Conservation (phyloP, 371 early-diverging fungal species). For the Circinella minor region DNA sequence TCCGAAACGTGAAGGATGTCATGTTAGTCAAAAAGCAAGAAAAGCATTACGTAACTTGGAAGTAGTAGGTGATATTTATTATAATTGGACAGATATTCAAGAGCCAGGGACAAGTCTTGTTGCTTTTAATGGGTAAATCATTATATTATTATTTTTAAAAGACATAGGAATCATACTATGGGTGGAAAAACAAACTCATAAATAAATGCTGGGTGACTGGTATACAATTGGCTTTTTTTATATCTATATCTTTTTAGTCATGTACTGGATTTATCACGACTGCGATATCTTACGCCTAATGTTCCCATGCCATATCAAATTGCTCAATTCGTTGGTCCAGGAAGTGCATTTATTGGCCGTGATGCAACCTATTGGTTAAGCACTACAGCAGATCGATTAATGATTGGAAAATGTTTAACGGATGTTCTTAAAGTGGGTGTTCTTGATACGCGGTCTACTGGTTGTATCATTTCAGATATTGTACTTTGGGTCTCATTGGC, state of each 20-base stretch:
- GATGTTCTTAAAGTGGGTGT: conserved; percentile 80
- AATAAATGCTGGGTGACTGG: too few species aligned
- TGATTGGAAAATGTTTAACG: conserved; percentile 68
- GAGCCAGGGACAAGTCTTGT: conserved; percentile 58
- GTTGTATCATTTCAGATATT: conserved; percentile 82
- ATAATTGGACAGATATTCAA: conserved; percentile 75
- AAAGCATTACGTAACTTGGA: conserved; percentile 48
- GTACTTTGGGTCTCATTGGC: conserved; percentile 77
- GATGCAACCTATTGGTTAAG: conserved; percentile 68
- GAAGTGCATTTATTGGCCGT: conserved; percentile 59
- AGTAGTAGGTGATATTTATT: conserved; percentile 69
- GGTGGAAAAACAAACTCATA: too few species aligned
- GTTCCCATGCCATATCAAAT: conserved; percentile 46
- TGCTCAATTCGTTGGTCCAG: conserved; percentile 52
- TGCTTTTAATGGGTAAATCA: conserved; percentile 74
- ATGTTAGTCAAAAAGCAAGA: conserved; percentile 57
- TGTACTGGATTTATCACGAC: conserved; percentile 55
- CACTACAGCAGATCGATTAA: conserved; percentile 53
- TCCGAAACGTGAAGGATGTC: conserved; percentile 68
- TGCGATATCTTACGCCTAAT: conserved; percentile 51
- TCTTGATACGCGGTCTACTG: conserved; percentile 73
- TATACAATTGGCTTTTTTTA: background rate
- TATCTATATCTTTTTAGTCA: conserved; percentile 21
- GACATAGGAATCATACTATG: background rate
- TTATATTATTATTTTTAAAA: background rate